Base-by-base conservation (phyloP, 805 yeast species). In the Suhomyces canberraensis region DNA sequence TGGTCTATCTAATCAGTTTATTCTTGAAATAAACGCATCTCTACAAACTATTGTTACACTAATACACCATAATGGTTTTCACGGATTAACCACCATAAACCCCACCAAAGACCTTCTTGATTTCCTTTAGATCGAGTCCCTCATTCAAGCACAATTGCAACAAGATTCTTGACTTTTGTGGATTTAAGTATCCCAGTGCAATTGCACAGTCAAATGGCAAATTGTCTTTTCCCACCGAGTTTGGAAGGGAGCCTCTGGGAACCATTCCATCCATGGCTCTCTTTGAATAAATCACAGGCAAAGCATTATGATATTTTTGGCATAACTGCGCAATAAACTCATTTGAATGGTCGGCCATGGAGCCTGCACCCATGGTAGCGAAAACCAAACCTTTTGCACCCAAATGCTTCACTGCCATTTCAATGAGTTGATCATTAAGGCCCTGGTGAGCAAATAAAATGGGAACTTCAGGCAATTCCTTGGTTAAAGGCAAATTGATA, bases 361-460 rank as follows among this genome's bases (percentile, higher is more conserved):
- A 76, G 1, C 88, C 88, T 1, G 87, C 84, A 25, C 88, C 88
- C 72, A 80, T 75, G 2, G 84, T 77, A 0, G 87, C 88, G 33
- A 81, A 60, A 1, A 81, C 79, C 11, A 81, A 51, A 5, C 86
- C 88, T 29, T 68, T 65, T 17, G 71, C 69, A 17, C 58, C 58
- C 47, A 74, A 50, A 14, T 69, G 64, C 20, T 68, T 67, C 7
- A 74, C 66, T 0, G 75, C 69, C 11, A 77, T 44, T 21, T 67
- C 67, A 4, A 81, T 62, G 11, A 80, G 40, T 31, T 63, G 62
- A 22, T 74, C 62, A 37, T 75, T 70, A 45, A 81, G 66, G 1
- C 81, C 78, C 53, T 81, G 88, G 42, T 78, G 81, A 31, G 75
- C 79, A 51, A 76, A 80, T 4, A 81, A 48, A 9, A 81, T 68